Evolutionary conservation across 495 filamentous ascomycete species (phyloP).

Genomic region (Venustampulla echinocandica): DNA sequence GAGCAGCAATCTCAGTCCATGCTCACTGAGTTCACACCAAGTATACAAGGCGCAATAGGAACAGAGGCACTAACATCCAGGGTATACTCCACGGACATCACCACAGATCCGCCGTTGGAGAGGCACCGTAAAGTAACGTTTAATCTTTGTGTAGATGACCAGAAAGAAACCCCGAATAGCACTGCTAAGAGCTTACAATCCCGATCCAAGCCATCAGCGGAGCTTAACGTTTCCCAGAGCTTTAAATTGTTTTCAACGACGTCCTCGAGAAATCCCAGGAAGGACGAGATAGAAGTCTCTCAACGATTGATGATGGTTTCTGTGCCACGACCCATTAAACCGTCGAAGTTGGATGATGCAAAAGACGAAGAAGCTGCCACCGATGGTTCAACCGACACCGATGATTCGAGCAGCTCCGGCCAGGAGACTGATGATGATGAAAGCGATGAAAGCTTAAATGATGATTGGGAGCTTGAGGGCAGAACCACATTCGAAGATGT

Average conservation of each 20-base stretch:
- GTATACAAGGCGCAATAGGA: too few species aligned
- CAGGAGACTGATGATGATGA: not conserved
- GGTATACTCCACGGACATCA: too few species aligned
- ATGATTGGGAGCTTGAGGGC: not conserved
- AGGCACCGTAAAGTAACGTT: too few species aligned
- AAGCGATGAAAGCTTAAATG: not conserved
- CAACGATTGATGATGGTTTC: constrained; percentile 11
- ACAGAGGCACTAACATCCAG: too few species aligned
- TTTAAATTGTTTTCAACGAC: not conserved
- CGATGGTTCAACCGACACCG: not conserved
- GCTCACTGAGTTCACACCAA: too few species aligned
- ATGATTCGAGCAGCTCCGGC: not conserved
- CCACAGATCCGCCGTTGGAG: too few species aligned
- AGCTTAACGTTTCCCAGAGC: not conserved
- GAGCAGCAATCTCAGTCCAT: too few species aligned
- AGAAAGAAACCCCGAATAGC: too few species aligned
- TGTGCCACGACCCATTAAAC: not conserved
- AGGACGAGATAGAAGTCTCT: constrained; percentile 1
- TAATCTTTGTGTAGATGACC: too few species aligned
- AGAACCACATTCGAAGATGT: not conserved
- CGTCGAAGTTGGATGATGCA: not conserved
- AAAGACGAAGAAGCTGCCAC: not conserved
- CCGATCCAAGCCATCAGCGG: not conserved
- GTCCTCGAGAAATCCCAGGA: not conserved
- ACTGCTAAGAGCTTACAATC: too few species aligned